Percentiles rank a stretch among this genome's conserved stretches.
phyloP scores from a whole-genome alignment of 768 basidiomycete genomes.

The Boletus barrowsii region DNA sequence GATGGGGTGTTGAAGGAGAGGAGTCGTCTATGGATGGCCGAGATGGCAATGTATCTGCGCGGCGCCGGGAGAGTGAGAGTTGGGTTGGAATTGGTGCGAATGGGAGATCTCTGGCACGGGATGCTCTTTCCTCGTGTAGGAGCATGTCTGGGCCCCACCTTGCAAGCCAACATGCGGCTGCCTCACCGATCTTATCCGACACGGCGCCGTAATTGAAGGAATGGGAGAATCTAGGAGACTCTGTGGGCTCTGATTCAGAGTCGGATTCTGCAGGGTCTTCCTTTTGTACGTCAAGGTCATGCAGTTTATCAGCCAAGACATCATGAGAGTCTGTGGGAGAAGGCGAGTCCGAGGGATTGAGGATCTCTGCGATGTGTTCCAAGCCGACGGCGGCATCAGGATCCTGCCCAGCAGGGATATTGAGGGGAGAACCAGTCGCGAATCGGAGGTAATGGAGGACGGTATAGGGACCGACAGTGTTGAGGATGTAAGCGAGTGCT shows the following conservation, averaged over 20 bases:
- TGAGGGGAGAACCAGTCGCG: slow-evolving; percentile 69
- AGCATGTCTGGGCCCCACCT: slow-evolving; percentile 85
- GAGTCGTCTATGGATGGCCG: slow-evolving; percentile 16
- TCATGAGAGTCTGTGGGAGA: slow-evolving; percentile 16
- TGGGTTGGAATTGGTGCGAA: slow-evolving; percentile 18
- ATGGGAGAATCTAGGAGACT: slow-evolving; percentile 24
- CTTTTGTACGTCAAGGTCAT: slow-evolving; percentile 33
- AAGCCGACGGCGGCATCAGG: slow-evolving; percentile 66
- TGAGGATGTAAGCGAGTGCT: slow-evolving; percentile 67
- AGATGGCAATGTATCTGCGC: slow-evolving; percentile 30
- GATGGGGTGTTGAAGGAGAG: slow-evolving; percentile 11
- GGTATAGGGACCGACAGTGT: slow-evolving; percentile 76
- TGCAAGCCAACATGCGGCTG: slow-evolving; percentile 81
- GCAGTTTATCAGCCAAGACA: slow-evolving; percentile 29
- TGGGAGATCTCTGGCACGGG: slow-evolving; percentile 14
- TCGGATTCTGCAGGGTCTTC: slow-evolving; percentile 37
- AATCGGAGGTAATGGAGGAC: slow-evolving; percentile 76
- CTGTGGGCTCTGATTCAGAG: slow-evolving; percentile 25
- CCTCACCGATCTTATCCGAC: slow-evolving; percentile 89
- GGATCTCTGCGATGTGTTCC: slow-evolving; percentile 57
- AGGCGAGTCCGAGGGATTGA: slow-evolving; percentile 35
- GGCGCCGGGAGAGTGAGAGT: slow-evolving; percentile 19
- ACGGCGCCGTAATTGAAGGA: slow-evolving; percentile 81
- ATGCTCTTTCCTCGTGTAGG: slow-evolving; percentile 49
- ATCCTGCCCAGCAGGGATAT: slow-evolving; percentile 40